Percentiles rank a stretch among this genome's conserved stretches.
Evolutionary conservation across 2,329 filamentous ascomycete genomes (phyloP).

Genomic region (Neofusicoccum cordaticola): DNA sequence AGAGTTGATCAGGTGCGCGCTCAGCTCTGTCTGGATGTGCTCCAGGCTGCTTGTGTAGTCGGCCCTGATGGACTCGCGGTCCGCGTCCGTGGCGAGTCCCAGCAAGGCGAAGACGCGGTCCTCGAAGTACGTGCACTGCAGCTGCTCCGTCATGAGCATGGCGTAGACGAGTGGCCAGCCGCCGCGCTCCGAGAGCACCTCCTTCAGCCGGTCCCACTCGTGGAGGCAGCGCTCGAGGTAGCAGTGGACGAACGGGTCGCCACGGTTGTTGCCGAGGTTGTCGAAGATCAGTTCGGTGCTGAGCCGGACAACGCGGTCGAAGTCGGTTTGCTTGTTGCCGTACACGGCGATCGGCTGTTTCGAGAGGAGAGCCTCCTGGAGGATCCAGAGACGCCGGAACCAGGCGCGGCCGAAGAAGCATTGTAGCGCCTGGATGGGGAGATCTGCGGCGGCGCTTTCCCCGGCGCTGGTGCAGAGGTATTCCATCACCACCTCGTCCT

Average conservation of each 20-base stretch:
- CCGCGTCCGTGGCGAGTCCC: neutral
- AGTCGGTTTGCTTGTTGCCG: neutral
- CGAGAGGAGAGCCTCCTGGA: slow-evolving; percentile 19
- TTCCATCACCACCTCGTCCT: neutral
- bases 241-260: neutral
- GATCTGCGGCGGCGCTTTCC: neutral
- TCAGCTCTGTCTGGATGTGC: neutral
- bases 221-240: neutral
- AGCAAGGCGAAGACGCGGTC: neutral
- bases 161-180: neutral
- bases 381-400: slow-evolving; percentile 21
- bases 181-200: neutral
- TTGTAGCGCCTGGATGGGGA: neutral
- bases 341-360: neutral
- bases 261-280: neutral
- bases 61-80: neutral
- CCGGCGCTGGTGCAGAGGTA: neutral
- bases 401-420: slow-evolving; percentile 18
- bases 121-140: neutral
- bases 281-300: neutral
- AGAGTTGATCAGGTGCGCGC: too few species aligned
- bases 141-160: neutral
- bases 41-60: neutral
- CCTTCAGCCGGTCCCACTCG: neutral
- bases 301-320: neutral